These are phyloP conservation scores for Candida freyschussii DNA, from an alignment of 1,139 yeast species.

Conservation along the genomic window DNA sequence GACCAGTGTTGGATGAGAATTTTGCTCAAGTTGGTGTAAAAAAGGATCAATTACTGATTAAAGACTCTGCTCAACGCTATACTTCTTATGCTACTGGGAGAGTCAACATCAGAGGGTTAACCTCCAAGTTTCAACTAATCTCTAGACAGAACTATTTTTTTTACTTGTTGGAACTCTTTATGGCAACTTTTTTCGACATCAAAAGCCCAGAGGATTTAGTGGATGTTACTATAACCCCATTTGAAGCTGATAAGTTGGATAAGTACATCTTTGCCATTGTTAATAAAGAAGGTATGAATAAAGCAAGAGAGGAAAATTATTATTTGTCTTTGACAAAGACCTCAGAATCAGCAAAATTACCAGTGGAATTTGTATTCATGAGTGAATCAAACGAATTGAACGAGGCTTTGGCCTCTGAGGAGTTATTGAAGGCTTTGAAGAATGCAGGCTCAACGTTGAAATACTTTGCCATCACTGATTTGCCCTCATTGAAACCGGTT, in stretches of 20 bases:
- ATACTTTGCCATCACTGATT: constrained; percentile 78
- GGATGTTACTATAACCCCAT: constrained; percentile 58
- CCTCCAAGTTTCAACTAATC: constrained; percentile 57
- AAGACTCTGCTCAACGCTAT: constrained; percentile 68
- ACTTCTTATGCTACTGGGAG: constrained; percentile 89
- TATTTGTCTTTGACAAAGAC: constrained; percentile 83
- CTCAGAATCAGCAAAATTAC: constrained; percentile 59
- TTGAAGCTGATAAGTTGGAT: constrained; percentile 46
- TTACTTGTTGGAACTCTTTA: constrained; percentile 50
- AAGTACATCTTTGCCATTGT: constrained; percentile 81
- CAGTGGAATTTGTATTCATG: constrained; percentile 80
- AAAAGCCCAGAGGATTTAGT: constrained; percentile 56
- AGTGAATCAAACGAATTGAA: constrained; percentile 81
- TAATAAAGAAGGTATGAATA: constrained; percentile 78
- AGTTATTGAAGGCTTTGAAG: constrained; percentile 43
- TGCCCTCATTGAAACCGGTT: constrained; percentile 64
- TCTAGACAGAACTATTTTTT: constrained; percentile 80
- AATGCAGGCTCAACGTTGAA: constrained; percentile 52
- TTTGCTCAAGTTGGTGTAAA: constrained; percentile 78
- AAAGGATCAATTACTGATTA: constrained; percentile 42
- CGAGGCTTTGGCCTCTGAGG: constrained; percentile 53
- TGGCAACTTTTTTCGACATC: constrained; percentile 40
- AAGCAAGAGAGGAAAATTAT: constrained; percentile 69
- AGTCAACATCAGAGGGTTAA: constrained; percentile 60
- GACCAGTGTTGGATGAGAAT: constrained; percentile 52